Evolutionary conservation across 1,284 basidiomycete species (phyloP), one percentile per base, ranked within the genome.

Genomic region (Ceratobasidium sp.): DNA sequence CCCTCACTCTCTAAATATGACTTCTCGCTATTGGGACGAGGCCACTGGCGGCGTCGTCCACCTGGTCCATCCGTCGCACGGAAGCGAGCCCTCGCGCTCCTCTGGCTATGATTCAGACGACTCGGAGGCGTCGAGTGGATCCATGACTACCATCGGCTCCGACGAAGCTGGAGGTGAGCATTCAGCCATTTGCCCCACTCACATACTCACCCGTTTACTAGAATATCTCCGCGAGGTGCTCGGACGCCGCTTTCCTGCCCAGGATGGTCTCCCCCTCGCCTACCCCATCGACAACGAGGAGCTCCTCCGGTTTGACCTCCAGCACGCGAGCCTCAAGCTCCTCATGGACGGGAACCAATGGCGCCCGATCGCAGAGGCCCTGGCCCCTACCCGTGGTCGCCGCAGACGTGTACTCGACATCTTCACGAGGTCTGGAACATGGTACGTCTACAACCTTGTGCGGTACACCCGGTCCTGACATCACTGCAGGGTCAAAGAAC

Each of bases 131-230:
- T 72, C 69, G 6, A 62, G 48, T 53, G 50, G 50, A 44, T 76
- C 76, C 11, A 73, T 76, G 65, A 76, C 76, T 31, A 76, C 76
- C n/a, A 76, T 76, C 24, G 74, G 75, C 57, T 76, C 76, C 7
- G 75, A 74, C 24, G 76, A 76, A 72, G 76, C 76, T 11, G 76
- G 75, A 29, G 76, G 76, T 76, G 45, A 66, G 76, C 57, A 47
- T 27, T 11, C 44, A 29, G 44, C 33, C 2, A 41, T 11, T n/a
- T n/a, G 62, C 17, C 14, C 19, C 11, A 19, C 22, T 27, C 24
- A 15, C n/a, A 29, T 50, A 59, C 67, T 72, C 19, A 72, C 57
- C 9, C 19, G 51, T 27, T 29, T 17, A 47, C 36, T 27, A 77
- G 76, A 75, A 8, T 77, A 77, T 54, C 73, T 77, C 50, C 74